These are phyloP conservation scores for Gracilaria gracilis DNA, from an alignment of 23 red algal species.

Conservation along the genomic window DNA sequence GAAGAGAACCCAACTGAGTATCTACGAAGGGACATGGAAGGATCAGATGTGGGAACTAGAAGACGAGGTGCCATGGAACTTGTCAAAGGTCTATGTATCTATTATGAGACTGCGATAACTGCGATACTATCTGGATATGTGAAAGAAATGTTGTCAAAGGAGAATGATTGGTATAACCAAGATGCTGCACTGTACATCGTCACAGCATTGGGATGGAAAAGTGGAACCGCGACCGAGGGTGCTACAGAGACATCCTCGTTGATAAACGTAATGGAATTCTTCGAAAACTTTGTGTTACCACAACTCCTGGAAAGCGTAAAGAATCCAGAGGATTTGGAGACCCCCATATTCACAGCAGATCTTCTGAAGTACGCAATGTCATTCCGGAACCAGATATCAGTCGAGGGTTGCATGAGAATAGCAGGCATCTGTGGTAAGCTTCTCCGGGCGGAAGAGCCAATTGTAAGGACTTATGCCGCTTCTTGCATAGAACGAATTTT, in stretches of 20 bases:
- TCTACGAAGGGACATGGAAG: conserved; percentile 96
- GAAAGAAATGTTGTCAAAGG: conserved; percentile 70
- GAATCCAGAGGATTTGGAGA: conserved; percentile 39
- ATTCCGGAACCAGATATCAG: conserved; percentile 92
- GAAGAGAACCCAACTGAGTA: conserved; percentile 96
- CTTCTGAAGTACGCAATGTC: conserved; percentile 92
- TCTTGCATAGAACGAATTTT: conserved; percentile 90
- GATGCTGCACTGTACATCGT: conserved; percentile 93
- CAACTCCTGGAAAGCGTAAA: conserved; percentile 60
- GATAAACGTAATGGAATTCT: conserved; percentile 87
- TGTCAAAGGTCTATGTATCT: conserved; percentile 83
- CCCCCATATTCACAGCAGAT: conserved; percentile 89
- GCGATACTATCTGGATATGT: conserved; percentile 82
- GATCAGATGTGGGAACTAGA: conserved; percentile 88
- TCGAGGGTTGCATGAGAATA: conserved; percentile 32
- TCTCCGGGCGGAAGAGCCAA: conserved; percentile 53
- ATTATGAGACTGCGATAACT: conserved; percentile 81
- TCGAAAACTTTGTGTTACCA: conserved; percentile 72
- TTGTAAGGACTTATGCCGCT: conserved; percentile 94
- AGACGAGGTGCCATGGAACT: conserved; percentile 90
- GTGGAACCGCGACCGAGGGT: conserved; percentile 78
- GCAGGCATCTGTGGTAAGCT: conserved; percentile 63
- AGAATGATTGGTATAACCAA: conserved; percentile 84
- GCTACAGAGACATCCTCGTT: conserved; percentile 83
- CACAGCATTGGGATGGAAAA: conserved; percentile 96